Base-by-base conservation (phyloP, 495 filamentous ascomycete genomes). In the Pyronema domesticum region DNA sequence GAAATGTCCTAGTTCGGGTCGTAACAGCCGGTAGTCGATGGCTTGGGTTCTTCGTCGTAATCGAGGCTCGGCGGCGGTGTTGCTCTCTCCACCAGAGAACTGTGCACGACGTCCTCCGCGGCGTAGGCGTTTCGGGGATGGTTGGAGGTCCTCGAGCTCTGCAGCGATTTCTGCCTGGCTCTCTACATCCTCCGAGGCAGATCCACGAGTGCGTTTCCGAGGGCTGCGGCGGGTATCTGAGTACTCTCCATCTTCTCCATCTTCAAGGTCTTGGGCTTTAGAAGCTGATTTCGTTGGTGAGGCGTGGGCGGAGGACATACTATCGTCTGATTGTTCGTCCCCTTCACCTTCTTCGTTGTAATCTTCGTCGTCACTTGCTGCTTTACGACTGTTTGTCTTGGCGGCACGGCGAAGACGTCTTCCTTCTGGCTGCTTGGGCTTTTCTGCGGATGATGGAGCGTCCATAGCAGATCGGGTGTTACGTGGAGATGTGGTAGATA, bases 161-260 rank as follows among this genome's bases (percentile, higher is more conserved):
- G 91, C 83, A 14, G 79, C 80, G 8, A 95, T 73, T 66, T 95
- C 91, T 37, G 88, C 79, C 61, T 68, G 72, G 60, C 68, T 72
- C 55, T 86, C 86, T 45, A 81, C 81, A 39, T 81, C 87, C 51
- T 81, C 77, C 11, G 40, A 46, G 1, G n/a, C 36, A 3, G 40
- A 33, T 10, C 30, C 19, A n/a, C 39, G 23, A 23, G 37, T 8
- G 2, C 50, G 35, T 33, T 53, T 53, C 19, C 48, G 23, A 11
- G 23, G 13, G 36, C 36, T 51, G 5, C 50, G 39, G 7, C 50
- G 11, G 15, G 18, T 17, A 19, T 35, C 52, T 0, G 62, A 65
- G 30, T 65, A 60, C 4, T 65, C 62, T 46, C 57, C 62, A 23
- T 61, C 59, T 2, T 62, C 61, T 30, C 58, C 60, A 23, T 63